Conservation (phyloP, 768 basidiomycete species). For the Phlebiopsis gigantea region DNA sequence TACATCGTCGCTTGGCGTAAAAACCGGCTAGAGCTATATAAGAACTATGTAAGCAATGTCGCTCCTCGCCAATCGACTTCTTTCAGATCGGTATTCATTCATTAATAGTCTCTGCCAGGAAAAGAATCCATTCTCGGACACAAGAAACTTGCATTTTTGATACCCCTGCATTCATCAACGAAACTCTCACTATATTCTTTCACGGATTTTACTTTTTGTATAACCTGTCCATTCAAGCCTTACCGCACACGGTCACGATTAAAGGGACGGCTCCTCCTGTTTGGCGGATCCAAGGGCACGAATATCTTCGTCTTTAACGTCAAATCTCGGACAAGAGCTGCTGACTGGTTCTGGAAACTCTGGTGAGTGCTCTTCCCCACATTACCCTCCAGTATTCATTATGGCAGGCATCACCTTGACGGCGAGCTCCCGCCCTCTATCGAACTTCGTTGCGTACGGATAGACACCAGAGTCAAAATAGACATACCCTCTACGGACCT, state of each 20-base stretch:
- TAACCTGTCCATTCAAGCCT: slow-evolving; percentile 58
- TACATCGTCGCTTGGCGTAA: slow-evolving; percentile 84
- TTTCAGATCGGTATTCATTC: slow-evolving; percentile 11
- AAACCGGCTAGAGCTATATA: slow-evolving; percentile 75
- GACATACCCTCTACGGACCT: slow-evolving; percentile 52
- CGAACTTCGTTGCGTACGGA: slow-evolving; percentile 63
- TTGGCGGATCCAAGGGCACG: slow-evolving; percentile 55
- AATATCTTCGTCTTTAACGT: slow-evolving; percentile 85
- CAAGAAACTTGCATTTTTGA: slow-evolving; percentile 73
- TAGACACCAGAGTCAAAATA: slow-evolving; percentile 65
- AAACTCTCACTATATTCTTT: slow-evolving; percentile 83
- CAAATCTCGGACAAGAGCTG: slow-evolving; percentile 70
- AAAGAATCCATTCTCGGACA: slow-evolving; percentile 65
- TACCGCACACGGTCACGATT: slow-evolving; percentile 32
- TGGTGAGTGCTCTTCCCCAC: too few relatives aligned
- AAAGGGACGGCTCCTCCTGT: slow-evolving; percentile 41
- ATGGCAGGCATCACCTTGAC: slow-evolving; percentile 61
- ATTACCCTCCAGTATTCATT: neutral
- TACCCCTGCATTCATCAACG: slow-evolving; percentile 66
- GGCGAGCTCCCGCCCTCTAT: slow-evolving; percentile 64
- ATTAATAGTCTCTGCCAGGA: slow-evolving; percentile 50
- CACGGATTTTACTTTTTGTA: slow-evolving; percentile 77
- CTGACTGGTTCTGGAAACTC: slow-evolving; percentile 88
- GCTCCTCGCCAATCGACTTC: neutral
- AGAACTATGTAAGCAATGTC: slow-evolving; percentile 66